Conservation (phyloP, 1,284 basidiomycete species). For the Malassezia japonica region DNA sequence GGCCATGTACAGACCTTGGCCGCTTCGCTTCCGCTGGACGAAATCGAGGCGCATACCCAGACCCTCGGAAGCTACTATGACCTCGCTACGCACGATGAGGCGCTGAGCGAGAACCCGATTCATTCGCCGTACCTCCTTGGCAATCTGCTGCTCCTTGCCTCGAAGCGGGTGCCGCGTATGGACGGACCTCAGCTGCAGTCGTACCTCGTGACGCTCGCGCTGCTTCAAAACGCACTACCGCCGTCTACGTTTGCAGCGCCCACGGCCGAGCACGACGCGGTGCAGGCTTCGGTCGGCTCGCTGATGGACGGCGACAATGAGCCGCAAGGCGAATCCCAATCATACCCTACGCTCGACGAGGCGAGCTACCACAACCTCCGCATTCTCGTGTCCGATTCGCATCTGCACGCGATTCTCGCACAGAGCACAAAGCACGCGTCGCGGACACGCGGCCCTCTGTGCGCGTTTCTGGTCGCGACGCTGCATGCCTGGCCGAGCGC, state of each 20-base stretch:
- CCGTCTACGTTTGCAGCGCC: not conserved
- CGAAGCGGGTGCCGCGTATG: constrained; percentile 25
- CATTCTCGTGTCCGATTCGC: constrained; percentile 25
- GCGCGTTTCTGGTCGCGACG: constrained; percentile 33
- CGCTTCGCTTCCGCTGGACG: constrained; percentile 26
- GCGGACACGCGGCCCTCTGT: constrained; percentile 30
- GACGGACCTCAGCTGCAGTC: constrained; percentile 14
- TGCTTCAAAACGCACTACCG: constrained; percentile 29
- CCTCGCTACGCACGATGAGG: constrained; percentile 3
- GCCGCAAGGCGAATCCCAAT: no score
- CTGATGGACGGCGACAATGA: not conserved
- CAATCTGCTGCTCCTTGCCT: constrained; percentile 29
- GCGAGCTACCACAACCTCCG: constrained; percentile 27
- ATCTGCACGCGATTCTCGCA: constrained; percentile 28
- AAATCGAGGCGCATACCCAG: constrained; percentile 22
- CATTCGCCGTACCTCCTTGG: constrained; percentile 26
- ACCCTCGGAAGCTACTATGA: constrained; percentile 8
- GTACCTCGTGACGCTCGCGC: constrained; percentile 33
- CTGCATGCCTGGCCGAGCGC: constrained; percentile 30
- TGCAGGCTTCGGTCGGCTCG: not conserved
- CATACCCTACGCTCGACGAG: constrained; percentile 13
- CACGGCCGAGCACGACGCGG: not conserved
- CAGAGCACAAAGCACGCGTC: constrained; percentile 30
- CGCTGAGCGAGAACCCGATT: constrained; percentile 11
- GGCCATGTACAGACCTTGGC: constrained; percentile 26